These are phyloP conservation scores for Paratrypanosoma confusum DNA, from an alignment of 208 protist genomes.

Conservation along the genomic window DNA sequence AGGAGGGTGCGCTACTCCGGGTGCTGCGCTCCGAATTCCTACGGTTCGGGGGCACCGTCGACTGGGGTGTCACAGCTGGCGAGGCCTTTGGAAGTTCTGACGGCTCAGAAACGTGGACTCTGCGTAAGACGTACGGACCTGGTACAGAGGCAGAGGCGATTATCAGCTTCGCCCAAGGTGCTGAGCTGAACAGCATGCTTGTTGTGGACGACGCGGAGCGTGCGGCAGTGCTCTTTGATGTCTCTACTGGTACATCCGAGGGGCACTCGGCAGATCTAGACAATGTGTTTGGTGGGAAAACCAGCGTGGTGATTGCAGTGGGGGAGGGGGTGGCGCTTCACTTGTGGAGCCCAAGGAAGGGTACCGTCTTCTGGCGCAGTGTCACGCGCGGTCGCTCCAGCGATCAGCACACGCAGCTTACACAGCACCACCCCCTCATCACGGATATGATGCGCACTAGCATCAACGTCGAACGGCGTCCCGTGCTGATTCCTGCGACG, in stretches of 20 bases:
- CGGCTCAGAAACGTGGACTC: constrained; percentile 46
- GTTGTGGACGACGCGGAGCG: constrained; percentile 48
- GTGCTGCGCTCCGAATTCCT: constrained; percentile 60
- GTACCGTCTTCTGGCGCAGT: constrained; percentile 30
- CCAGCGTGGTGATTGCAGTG: constrained; percentile 46
- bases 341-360: constrained; percentile 25
- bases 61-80: constrained; percentile 49
- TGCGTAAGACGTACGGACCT: constrained; percentile 63
- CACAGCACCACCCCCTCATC: constrained; percentile 7
- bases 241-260: constrained; percentile 26
- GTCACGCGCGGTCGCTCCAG: not conserved
- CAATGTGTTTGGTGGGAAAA: constrained; percentile 24
- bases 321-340: constrained; percentile 48
- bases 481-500: constrained; percentile 40
- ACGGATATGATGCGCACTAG: constrained; percentile 15
- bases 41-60: constrained; percentile 53
- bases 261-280: constrained; percentile 3
- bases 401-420: not conserved
- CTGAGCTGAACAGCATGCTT: constrained; percentile 22
- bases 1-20: constrained; percentile 44
- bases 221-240: constrained; percentile 54
- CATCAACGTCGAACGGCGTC: constrained; percentile 6
- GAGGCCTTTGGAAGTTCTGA: constrained; percentile 54
- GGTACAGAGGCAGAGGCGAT: constrained; percentile 45
- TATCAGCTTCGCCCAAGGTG: constrained; percentile 34